phyloP scores from a whole-genome alignment of 768 basidiomycete genomes.

The Rhodotorula taiwanensis region DNA sequence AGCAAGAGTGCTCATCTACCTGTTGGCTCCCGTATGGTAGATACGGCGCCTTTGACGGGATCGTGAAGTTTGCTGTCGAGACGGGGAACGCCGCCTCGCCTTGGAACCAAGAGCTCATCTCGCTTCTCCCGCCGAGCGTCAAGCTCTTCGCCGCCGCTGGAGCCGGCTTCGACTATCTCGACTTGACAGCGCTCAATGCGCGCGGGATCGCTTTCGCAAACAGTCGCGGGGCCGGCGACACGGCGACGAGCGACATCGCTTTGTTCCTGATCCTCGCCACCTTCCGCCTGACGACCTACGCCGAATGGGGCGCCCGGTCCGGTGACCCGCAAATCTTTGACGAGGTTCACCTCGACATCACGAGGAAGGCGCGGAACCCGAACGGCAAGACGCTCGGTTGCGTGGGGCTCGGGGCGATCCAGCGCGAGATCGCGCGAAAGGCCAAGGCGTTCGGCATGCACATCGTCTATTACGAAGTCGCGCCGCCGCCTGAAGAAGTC shows the following conservation, averaged over 20 bases:
- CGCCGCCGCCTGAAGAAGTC: not conserved
- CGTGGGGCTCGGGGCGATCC: conserved; percentile 9
- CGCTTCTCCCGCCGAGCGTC: conserved; percentile 9
- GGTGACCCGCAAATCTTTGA: not conserved
- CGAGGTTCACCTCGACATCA: conserved; percentile 1
- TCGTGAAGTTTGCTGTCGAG: conserved; percentile 14
- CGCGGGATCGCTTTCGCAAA: conserved; percentile 11
- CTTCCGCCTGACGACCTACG: conserved; percentile 1
- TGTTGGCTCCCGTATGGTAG: too few relatives aligned
- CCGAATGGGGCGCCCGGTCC: conserved; percentile 2
- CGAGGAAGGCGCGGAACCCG: not conserved
- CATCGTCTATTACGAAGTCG: conserved; percentile 4
- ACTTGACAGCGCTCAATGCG: not conserved
- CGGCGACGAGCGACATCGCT: conserved; percentile 4
- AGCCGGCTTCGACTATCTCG: conserved; percentile 10
- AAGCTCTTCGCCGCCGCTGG: conserved; percentile 7
- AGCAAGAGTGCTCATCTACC: too few relatives aligned
- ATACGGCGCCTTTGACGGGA: conserved; percentile 4
- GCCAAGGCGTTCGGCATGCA: not conserved
- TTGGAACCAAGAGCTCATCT: conserved; percentile 16
- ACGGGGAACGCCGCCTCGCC: not conserved
- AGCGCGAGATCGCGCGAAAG: not conserved
- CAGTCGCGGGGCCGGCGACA: conserved; percentile 4
- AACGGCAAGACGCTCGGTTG: not conserved
- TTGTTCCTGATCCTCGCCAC: conserved; percentile 11